A percentile compares a stretch with the other conserved stretches of the same genome.
Conservation (phyloP, 768 basidiomycete species). For the Coprinellus micaceus region DNA sequence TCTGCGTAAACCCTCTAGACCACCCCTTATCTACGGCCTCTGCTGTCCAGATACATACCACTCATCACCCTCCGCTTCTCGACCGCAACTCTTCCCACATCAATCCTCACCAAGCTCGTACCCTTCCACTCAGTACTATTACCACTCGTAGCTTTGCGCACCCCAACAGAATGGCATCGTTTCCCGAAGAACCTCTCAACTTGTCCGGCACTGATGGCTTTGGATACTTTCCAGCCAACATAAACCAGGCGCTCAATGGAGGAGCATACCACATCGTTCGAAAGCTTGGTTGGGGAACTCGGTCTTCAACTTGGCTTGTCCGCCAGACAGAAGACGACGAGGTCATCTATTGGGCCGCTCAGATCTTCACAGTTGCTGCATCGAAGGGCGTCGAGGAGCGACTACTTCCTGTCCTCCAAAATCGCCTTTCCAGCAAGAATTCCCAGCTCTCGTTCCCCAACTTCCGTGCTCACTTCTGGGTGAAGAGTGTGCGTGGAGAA, state of each 20-base stretch:
- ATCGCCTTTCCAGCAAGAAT: background rate
- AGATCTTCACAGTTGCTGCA: slow-evolving; percentile 14
- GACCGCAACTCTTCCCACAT: too few relatives aligned
- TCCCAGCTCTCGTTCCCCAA: background rate
- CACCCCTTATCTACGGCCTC: too few relatives aligned
- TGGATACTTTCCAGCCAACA: slow-evolving; percentile 14
- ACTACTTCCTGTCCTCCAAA: background rate
- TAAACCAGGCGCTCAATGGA: slow-evolving; percentile 12
- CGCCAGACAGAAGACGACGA: background rate
- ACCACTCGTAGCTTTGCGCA: too few relatives aligned
- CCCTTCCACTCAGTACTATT: too few relatives aligned
- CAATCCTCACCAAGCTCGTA: too few relatives aligned
- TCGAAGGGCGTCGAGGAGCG: background rate
- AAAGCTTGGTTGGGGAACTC: slow-evolving; percentile 18
- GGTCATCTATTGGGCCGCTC: slow-evolving; percentile 8
- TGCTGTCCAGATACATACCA: too few relatives aligned
- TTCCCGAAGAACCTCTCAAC: slow-evolving; percentile 19
- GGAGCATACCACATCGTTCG: slow-evolving; percentile 15
- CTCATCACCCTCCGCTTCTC: too few relatives aligned
- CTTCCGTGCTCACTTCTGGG: background rate
- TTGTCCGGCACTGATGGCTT: slow-evolving; percentile 9
- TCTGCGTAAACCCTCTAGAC: too few relatives aligned
- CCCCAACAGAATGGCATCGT: slow-evolving; percentile 2
- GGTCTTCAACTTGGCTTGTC: slow-evolving; percentile 17
- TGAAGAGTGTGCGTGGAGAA: background rate